A percentile compares a stretch with the other conserved stretches of the same genome.
phyloP scores from a whole-genome alignment of 2,329 filamentous ascomycete species.

The Tolypocladium ophioglossoides region DNA sequence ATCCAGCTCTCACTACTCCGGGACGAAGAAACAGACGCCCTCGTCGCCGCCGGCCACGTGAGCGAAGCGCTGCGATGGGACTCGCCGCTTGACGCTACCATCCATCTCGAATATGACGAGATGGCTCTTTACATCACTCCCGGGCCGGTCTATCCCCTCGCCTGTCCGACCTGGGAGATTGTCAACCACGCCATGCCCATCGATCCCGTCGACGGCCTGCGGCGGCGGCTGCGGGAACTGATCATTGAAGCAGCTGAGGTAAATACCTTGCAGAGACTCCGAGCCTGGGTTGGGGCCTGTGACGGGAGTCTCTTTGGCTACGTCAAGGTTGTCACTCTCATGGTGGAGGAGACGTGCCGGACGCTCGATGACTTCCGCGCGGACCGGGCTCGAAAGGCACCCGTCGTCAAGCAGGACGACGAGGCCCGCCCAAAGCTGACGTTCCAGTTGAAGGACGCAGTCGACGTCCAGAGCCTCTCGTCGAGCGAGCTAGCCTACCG shows the following conservation, averaged over 20 bases:
- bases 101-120: constrained; percentile 12
- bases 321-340: neutral
- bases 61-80: constrained; percentile 8
- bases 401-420: neutral
- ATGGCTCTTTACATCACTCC: constrained; percentile 13
- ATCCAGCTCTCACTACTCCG: constrained; percentile 15
- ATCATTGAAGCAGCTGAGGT: constrained; percentile 6
- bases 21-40: constrained; percentile 16
- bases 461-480: constrained; percentile 8
- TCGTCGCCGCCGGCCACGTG: constrained; percentile 12
- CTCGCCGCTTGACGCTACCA: constrained; percentile 8
- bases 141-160: constrained; percentile 11
- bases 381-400: neutral
- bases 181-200: constrained; percentile 9
- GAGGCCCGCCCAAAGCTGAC: neutral
- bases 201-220: constrained; percentile 9
- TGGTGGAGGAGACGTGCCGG: neutral
- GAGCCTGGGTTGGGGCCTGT: constrained; percentile 10
- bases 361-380: neutral
- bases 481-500: constrained; percentile 16
- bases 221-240: constrained; percentile 6
- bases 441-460: neutral
- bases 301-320: constrained; percentile 5
- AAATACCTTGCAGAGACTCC: constrained; percentile 8
- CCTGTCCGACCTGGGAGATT: constrained; percentile 8